A percentile compares a stretch with the other conserved stretches of the same genome.
Evolutionary conservation across 2,329 filamentous ascomycete species (phyloP).

Genomic region (Exophiala lecanii-corni): DNA sequence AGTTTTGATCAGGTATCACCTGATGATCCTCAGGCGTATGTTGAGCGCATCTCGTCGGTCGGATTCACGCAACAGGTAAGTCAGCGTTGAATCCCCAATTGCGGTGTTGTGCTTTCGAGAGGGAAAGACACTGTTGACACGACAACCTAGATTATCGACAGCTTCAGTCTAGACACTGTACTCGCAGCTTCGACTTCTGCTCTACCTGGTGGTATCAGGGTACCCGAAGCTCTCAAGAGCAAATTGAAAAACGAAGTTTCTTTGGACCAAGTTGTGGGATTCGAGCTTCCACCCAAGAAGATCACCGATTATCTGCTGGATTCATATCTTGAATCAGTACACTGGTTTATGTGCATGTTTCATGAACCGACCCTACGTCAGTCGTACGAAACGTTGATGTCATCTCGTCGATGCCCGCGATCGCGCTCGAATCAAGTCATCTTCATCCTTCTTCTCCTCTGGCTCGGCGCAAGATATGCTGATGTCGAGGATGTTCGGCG

Average conservation of each 20-base stretch:
- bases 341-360: slow-evolving; percentile 45
- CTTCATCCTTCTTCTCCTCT: slow-evolving; percentile 36
- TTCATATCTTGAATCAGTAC: slow-evolving; percentile 39
- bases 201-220: slow-evolving; percentile 14
- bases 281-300: slow-evolving; percentile 30
- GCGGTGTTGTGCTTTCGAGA: no score
- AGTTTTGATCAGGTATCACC: slow-evolving; percentile 13
- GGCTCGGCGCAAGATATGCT: slow-evolving; percentile 39
- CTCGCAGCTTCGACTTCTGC: slow-evolving; percentile 17
- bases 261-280: slow-evolving; percentile 27
- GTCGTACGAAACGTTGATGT: slow-evolving; percentile 31
- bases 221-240: slow-evolving; percentile 27
- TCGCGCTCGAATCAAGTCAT: slow-evolving; percentile 36
- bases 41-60: slow-evolving; percentile 15
- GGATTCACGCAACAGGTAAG: slow-evolving; percentile 18
- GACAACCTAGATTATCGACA: slow-evolving; percentile 25
- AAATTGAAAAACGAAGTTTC: slow-evolving; percentile 28
- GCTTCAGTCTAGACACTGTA: slow-evolving; percentile 17
- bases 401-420: slow-evolving; percentile 32
- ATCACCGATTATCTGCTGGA: slow-evolving; percentile 34
- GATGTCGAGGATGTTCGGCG: slow-evolving; percentile 17
- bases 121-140: slow-evolving; percentile 3
- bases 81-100: slow-evolving; percentile 14
- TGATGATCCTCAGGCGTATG: slow-evolving; percentile 13
- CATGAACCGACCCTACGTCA: slow-evolving; percentile 40